Conservation (phyloP, 2,329 filamentous ascomycete genomes). For the Alternaria tenuissima region DNA sequence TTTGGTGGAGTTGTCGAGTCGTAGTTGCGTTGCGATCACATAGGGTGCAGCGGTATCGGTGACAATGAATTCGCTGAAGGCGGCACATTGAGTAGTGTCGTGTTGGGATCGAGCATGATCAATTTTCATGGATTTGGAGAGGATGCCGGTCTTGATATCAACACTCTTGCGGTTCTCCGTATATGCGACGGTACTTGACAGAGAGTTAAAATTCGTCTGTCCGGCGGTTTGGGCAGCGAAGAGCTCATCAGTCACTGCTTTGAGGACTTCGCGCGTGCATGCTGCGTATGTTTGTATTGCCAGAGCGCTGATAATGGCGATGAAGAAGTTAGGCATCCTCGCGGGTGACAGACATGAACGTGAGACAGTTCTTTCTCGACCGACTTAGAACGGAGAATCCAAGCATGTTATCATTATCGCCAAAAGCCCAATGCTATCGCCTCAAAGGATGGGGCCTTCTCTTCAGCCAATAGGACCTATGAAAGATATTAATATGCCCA, state of each 20-base stretch:
- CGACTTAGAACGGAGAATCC: background rate
- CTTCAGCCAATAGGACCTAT: background rate
- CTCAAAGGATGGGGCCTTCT: background rate
- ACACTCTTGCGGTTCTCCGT: constrained; percentile 38
- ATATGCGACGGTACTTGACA: constrained; percentile 29
- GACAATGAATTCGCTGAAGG: constrained; percentile 42
- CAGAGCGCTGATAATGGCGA: constrained; percentile 7
- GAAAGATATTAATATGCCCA: background rate
- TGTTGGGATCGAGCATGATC: constrained; percentile 37
- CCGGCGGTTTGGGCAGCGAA: constrained; percentile 33
- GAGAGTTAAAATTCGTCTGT: constrained; percentile 25
- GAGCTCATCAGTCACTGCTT: constrained; percentile 29
- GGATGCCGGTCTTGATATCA: constrained; percentile 28
- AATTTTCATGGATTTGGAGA: constrained; percentile 35
- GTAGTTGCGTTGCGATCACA: constrained; percentile 40
- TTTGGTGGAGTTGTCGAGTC: constrained; percentile 33
- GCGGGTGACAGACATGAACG: no score
- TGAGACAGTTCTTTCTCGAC: background rate
- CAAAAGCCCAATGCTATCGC: background rate
- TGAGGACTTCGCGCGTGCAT: constrained; percentile 33
- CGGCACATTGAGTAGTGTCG: constrained; percentile 38
- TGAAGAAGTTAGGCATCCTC: constrained; percentile 11
- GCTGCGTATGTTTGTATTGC: constrained; percentile 22
- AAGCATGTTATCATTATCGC: background rate
- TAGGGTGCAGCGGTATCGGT: constrained; percentile 35